Evolutionary conservation across 192 early-diverging fungal genomes (phyloP).

Genomic region (Glomus cerebriforme): DNA sequence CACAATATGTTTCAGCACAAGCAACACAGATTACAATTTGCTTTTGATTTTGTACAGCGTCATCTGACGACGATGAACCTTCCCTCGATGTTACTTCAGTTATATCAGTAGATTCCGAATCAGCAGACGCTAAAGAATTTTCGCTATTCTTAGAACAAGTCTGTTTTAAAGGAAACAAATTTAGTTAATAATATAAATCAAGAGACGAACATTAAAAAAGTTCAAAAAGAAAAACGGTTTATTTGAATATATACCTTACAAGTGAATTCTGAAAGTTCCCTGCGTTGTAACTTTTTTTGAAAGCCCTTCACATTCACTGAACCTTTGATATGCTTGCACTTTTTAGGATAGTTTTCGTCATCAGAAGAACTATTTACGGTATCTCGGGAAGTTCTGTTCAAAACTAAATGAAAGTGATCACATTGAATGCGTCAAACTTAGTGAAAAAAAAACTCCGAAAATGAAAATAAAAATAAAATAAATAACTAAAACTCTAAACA

Average conservation of each 20-base stretch:
- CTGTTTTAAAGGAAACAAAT: too few species aligned
- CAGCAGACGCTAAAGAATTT: too few species aligned
- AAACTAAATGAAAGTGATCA: not conserved
- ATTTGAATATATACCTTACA: not conserved
- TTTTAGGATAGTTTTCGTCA: not conserved
- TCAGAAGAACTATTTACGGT: not conserved
- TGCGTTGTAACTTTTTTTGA: not conserved
- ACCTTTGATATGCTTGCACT: not conserved
- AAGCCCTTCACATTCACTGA: not conserved
- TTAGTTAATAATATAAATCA: too few species aligned
- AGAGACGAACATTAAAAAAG: not conserved
- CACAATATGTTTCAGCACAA: conserved; percentile 42
- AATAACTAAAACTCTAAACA: too few species aligned
- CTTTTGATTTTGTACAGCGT: too few species aligned
- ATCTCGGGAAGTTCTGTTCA: not conserved
- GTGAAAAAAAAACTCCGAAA: not conserved
- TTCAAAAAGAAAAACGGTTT: not conserved
- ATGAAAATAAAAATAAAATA: too few species aligned
- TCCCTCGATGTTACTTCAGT: too few species aligned
- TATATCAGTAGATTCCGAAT: too few species aligned
- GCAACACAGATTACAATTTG: conserved; percentile 42
- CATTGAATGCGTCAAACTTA: not conserved
- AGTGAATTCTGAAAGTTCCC: not conserved
- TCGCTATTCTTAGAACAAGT: too few species aligned
- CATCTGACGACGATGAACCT: not conserved